Evolutionary conservation across 306 rosid species (phyloP).

Genomic region (Quercus gilva): DNA sequence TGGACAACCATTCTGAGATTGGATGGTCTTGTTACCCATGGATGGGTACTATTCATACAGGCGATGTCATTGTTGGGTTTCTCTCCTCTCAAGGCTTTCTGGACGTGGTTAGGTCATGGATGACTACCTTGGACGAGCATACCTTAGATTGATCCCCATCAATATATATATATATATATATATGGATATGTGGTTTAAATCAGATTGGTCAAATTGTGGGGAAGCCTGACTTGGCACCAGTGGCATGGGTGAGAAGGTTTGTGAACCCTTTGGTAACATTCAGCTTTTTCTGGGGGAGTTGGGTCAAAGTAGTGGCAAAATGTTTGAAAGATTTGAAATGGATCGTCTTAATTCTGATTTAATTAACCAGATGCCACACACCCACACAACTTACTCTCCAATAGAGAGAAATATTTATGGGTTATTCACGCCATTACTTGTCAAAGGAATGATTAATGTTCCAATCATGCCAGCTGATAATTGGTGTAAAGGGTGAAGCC

Average conservation of each 20-base stretch:
- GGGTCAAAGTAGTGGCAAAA: slow-evolving; percentile 50
- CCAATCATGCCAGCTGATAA: background rate
- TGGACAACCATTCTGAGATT: too few relatives aligned
- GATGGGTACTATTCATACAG: too few relatives aligned
- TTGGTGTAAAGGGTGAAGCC: slow-evolving; percentile 4
- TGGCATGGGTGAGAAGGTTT: slow-evolving; percentile 90
- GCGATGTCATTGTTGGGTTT: too few relatives aligned
- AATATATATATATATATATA: too few relatives aligned
- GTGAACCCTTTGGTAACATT: slow-evolving; percentile 64
- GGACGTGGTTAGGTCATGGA: too few relatives aligned
- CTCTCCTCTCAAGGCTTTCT: too few relatives aligned
- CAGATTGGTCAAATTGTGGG: slow-evolving; percentile 93
- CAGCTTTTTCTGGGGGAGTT: slow-evolving; percentile 72
- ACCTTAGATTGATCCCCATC: too few relatives aligned
- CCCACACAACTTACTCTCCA: background rate
- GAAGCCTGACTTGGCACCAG: slow-evolving; percentile 98
- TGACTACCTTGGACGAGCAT: too few relatives aligned
- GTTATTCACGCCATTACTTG: slow-evolving; percentile 2
- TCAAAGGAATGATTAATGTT: background rate
- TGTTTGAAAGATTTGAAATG: slow-evolving; percentile 69
- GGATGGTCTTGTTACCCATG: too few relatives aligned
- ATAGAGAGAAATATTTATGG: background rate
- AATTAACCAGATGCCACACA: slow-evolving; percentile 70
- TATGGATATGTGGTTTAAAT: slow-evolving; percentile 21
- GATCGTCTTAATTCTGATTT: slow-evolving; percentile 92